phyloP scores from a whole-genome alignment of 1,139 yeast species.

The Saccharomyces pastorianus region DNA sequence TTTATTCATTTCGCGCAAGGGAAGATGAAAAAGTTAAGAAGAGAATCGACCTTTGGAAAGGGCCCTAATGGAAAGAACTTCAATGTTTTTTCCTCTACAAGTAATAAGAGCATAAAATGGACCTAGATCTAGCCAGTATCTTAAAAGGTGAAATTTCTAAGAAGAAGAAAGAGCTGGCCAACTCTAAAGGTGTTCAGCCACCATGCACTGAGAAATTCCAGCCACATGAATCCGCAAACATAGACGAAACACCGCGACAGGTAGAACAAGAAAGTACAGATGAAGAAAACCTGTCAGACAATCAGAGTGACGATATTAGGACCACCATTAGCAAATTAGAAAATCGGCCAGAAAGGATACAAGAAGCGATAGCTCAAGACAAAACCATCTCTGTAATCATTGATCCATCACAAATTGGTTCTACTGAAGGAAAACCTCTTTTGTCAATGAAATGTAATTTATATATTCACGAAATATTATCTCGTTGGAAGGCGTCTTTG shows the following conservation, averaged over 20 bases:
- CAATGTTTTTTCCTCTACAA: neutral
- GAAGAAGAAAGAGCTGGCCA: constrained; percentile 24
- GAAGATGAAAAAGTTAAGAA: neutral
- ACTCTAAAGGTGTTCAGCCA: neutral
- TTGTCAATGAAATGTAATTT: constrained; percentile 41
- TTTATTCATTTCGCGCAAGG: neutral
- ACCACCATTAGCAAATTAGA: constrained; percentile 8
- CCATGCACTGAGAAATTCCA: constrained; percentile 4
- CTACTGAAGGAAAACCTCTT: constrained; percentile 2
- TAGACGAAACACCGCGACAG: neutral
- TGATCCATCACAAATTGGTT: constrained; percentile 19
- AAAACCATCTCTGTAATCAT: neutral
- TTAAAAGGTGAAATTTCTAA: constrained; percentile 33
- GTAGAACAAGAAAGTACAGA: constrained; percentile 10
- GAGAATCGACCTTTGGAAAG: neutral
- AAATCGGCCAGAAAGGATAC: constrained; percentile 26
- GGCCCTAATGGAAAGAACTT: neutral
- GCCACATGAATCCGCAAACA: neutral
- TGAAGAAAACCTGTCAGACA: constrained; percentile 19
- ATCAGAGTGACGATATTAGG: constrained; percentile 12
- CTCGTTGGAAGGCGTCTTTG: constrained; percentile 37
- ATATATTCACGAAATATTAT: constrained; percentile 41
- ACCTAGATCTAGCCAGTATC: constrained; percentile 34
- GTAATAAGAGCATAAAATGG: constrained; percentile 4
- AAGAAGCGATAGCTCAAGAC: constrained; percentile 1